phyloP scores from a whole-genome alignment of 345 rosid genomes.

The Heritiera fomes region DNA sequence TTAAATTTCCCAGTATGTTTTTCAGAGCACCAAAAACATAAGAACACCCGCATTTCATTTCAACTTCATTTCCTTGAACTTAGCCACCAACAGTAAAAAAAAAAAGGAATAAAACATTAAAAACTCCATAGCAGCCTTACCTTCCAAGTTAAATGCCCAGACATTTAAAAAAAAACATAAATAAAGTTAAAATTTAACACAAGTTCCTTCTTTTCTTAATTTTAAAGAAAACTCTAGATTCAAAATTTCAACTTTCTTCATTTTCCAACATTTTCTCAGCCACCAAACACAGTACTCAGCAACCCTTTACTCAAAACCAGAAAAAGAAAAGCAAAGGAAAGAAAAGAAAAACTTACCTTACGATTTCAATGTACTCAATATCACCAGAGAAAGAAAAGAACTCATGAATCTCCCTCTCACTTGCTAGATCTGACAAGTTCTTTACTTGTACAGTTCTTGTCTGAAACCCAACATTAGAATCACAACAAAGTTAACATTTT shows the following conservation, averaged over 20 bases:
- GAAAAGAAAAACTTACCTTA: slow-evolving; percentile 37
- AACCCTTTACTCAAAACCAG: background rate
- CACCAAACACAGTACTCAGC: slow-evolving; percentile 21
- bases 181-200: background rate
- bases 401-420: slow-evolving; percentile 96
- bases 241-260: slow-evolving; percentile 10
- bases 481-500: background rate
- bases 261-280: slow-evolving; percentile 20
- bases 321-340: background rate
- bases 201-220: background rate
- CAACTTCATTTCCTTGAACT: background rate
- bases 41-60: background rate
- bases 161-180: background rate
- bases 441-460: slow-evolving; percentile 83
- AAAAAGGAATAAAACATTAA: background rate
- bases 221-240: background rate
- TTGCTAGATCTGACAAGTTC: slow-evolving; percentile 91
- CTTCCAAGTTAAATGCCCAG: background rate
- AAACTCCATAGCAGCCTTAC: slow-evolving; percentile 1
- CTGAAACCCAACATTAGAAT: slow-evolving; percentile 23
- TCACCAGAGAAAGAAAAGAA: slow-evolving; percentile 97
- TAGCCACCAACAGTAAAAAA: background rate
- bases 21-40: background rate
- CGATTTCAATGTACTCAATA: slow-evolving; percentile 68
- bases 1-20: background rate